These are phyloP conservation scores for Barbatosphaeria neglecta DNA, from an alignment of 495 filamentous ascomycete species.

Conservation along the genomic window DNA sequence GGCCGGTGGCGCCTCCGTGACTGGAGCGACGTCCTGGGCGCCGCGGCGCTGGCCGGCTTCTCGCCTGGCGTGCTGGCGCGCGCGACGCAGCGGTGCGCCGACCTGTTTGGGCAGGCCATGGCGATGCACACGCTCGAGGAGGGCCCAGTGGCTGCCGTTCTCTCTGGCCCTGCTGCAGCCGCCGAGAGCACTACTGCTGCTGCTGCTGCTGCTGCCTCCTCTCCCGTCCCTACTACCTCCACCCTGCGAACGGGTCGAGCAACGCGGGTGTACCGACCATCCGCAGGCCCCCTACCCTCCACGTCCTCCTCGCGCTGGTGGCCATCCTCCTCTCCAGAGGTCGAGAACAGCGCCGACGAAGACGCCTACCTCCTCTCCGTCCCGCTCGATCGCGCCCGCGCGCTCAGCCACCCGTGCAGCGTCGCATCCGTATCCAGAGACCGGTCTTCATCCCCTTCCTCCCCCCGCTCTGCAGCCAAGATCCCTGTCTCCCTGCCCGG, in stretches of 20 bases:
- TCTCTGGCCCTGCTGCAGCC: not conserved
- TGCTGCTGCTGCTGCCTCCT: too few relatives aligned
- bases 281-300: too few relatives aligned
- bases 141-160: slow-evolving; percentile 8
- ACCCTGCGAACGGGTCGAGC: too few relatives aligned
- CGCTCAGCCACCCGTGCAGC: slow-evolving; percentile 13
- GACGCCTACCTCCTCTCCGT: not conserved
- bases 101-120: slow-evolving; percentile 58
- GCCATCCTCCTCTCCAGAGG: too few relatives aligned
- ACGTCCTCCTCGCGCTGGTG: too few relatives aligned
- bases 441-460: not conserved
- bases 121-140: slow-evolving; percentile 45
- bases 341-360: not conserved
- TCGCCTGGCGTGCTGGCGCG: slow-evolving; percentile 47
- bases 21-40: slow-evolving; percentile 70
- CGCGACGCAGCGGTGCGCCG: slow-evolving; percentile 55
- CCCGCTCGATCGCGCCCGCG: slow-evolving; percentile 1
- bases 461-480: not conserved
- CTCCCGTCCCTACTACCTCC: too few relatives aligned
- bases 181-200: too few relatives aligned
- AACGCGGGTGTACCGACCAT: too few relatives aligned
- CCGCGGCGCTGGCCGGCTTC: slow-evolving; percentile 61
- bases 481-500: too few relatives aligned
- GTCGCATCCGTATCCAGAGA: not conserved
- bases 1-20: slow-evolving; percentile 43